phyloP scores from a whole-genome alignment of 1,284 basidiomycete species.

The Irpex rosettiformis region DNA sequence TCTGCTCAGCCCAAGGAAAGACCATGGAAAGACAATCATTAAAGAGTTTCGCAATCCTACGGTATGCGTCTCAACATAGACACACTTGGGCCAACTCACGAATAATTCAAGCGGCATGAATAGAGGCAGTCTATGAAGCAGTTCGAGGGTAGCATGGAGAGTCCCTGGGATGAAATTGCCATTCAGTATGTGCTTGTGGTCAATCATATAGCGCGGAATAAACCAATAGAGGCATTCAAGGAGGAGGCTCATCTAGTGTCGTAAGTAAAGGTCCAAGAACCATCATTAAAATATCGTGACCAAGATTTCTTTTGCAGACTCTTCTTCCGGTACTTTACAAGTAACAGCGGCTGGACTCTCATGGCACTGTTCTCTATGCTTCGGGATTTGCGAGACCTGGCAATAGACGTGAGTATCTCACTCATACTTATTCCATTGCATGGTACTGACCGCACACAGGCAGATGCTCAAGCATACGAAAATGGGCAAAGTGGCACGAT shows the following conservation, averaged over 20 bases:
- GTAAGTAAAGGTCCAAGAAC: conserved; percentile 20
- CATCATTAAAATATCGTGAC: neutral
- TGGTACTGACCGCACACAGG: conserved; percentile 36
- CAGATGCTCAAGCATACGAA: conserved; percentile 60
- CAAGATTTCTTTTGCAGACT: conserved; percentile 35
- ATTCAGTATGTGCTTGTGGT: conserved; percentile 76
- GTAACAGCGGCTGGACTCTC: conserved; percentile 80
- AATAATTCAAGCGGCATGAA: conserved; percentile 3
- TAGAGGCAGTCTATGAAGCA: conserved; percentile 48
- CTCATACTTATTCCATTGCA: neutral
- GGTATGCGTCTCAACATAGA: conserved; percentile 33
- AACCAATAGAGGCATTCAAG: conserved; percentile 69
- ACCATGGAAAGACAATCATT: conserved; percentile 68
- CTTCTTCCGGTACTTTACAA: conserved; percentile 75
- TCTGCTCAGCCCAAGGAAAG: conserved; percentile 67
- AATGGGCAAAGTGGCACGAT: conserved; percentile 60
- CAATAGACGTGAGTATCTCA: conserved; percentile 54
- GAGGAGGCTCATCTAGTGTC: conserved; percentile 45
- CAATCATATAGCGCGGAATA: conserved; percentile 60
- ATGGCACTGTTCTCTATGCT: conserved; percentile 78
- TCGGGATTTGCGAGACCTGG: conserved; percentile 77
- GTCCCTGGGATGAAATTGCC: conserved; percentile 80
- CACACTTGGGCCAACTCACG: neutral
- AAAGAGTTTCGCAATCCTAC: conserved; percentile 69
- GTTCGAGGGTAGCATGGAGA: conserved; percentile 61